Evolutionary conservation across 164 flowering plant genomes (phyloP).

Genomic region (Cinnamomum chago): DNA sequence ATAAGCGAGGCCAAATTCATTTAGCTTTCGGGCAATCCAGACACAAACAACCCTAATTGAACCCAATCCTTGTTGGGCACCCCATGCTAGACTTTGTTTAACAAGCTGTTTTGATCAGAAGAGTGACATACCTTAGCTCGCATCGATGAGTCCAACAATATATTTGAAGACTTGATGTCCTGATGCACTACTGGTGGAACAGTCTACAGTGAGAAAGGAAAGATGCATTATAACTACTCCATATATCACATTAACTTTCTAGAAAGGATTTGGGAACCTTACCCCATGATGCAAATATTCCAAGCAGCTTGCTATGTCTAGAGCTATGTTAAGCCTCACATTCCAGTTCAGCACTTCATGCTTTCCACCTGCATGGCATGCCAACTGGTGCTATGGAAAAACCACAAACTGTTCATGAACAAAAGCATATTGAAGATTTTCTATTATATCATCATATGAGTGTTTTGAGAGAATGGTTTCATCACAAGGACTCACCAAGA

Average conservation of each 20-base stretch:
- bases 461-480: no score
- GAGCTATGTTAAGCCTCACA: slow-evolving; percentile 72
- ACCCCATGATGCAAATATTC: slow-evolving; percentile 99
- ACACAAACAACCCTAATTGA: no score
- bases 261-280: slow-evolving; percentile 13
- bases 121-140: slow-evolving; percentile 71
- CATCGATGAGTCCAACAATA: slow-evolving; percentile 88
- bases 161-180: slow-evolving; percentile 91
- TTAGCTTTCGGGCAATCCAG: no score
- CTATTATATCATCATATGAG: no score
- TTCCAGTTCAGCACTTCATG: slow-evolving; percentile 72
- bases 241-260: background rate
- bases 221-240: background rate
- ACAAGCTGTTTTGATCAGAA: no score
- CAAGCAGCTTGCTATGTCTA: slow-evolving; percentile 94
- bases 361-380: slow-evolving; percentile 41
- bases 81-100: no score
- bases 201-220: slow-evolving; percentile 48
- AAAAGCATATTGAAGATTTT: no score
- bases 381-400: no score
- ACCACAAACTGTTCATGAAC: no score
- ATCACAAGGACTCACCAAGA: no score
- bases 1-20: no score
- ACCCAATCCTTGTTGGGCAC: background rate
- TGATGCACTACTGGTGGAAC: slow-evolving; percentile 91